These are phyloP conservation scores for Termitomyces sp. DNA, from an alignment of 768 basidiomycete genomes.

Conservation along the genomic window DNA sequence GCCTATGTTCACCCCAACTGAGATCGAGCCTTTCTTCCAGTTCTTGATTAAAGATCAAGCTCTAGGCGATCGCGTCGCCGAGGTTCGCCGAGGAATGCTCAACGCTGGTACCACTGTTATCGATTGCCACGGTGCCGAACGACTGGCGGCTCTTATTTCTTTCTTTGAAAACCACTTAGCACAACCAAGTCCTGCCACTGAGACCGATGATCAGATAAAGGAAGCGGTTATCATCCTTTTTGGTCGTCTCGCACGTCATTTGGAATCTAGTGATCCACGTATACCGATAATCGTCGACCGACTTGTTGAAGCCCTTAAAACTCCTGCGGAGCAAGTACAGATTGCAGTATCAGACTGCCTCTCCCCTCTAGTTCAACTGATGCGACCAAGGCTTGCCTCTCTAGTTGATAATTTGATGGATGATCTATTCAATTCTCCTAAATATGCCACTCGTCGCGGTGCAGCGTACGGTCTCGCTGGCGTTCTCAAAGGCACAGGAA, in stretches of 20 bases:
- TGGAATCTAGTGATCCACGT: conserved; percentile 70
- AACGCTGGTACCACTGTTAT: conserved; percentile 75
- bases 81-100: conserved; percentile 87
- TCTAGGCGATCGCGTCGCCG: conserved; percentile 76
- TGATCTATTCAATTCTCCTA: conserved; percentile 70
- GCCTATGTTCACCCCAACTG: conserved; percentile 51
- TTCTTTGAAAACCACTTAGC: conserved; percentile 78
- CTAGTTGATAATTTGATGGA: conserved; percentile 76
- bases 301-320: conserved; percentile 84
- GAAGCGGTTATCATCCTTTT: conserved; percentile 95
- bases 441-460: conserved; percentile 93
- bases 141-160: conserved; percentile 67
- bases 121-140: conserved; percentile 72
- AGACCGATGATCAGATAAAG: conserved; percentile 82
- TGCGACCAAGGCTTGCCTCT: conserved; percentile 49
- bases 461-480: conserved; percentile 96
- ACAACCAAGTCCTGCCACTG: conserved; percentile 48
- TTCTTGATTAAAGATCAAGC: conserved; percentile 86
- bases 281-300: conserved; percentile 80
- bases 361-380: conserved; percentile 73
- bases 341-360: conserved; percentile 95
- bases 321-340: conserved; percentile 94
- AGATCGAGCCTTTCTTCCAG: conserved; percentile 69
- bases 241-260: conserved; percentile 85
- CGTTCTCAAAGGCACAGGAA: conserved; percentile 85